A percentile compares a stretch with the other conserved stretches of the same genome.
These are phyloP conservation scores for Talaromyces proteolyticus DNA, from an alignment of 495 filamentous ascomycete genomes.

Conservation along the genomic window DNA sequence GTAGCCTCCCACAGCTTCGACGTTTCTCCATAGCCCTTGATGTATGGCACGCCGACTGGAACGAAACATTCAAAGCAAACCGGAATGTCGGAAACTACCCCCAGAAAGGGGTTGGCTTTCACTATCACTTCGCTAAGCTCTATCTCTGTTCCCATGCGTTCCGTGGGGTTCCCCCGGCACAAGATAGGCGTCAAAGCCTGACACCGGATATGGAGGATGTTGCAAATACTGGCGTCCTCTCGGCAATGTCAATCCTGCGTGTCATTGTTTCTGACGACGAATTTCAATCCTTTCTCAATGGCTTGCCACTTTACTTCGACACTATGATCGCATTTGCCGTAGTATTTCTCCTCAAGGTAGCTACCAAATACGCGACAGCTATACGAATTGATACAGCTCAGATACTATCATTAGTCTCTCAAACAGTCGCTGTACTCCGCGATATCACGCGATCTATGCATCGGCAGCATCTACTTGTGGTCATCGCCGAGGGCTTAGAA, in stretches of 20 bases:
- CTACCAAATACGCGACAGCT: constrained; percentile 16
- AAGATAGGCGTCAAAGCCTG: constrained; percentile 6
- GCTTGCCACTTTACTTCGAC: constrained; percentile 26
- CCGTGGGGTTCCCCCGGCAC: constrained; percentile 14
- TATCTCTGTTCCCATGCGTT: constrained; percentile 31
- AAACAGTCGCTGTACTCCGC: constrained; percentile 18
- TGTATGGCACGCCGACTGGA: constrained; percentile 26
- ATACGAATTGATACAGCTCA: constrained; percentile 21
- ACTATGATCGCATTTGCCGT: constrained; percentile 32
- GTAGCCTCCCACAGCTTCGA: constrained; percentile 18
- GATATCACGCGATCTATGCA: constrained; percentile 22
- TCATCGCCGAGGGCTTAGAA: constrained; percentile 17
- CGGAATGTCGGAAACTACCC: constrained; percentile 23
- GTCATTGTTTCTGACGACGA: constrained; percentile 22
- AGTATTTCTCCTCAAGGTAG: constrained; percentile 28
- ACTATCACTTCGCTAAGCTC: constrained; percentile 26
- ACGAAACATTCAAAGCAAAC: constrained; percentile 17
- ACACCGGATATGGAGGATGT: constrained; percentile 24
- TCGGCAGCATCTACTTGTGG: constrained; percentile 19
- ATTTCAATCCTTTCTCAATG: constrained; percentile 23
- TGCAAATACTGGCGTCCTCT: constrained; percentile 22
- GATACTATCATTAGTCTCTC: constrained; percentile 18
- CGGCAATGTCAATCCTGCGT: constrained; percentile 22
- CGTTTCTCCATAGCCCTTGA: constrained; percentile 22
- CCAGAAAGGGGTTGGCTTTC: constrained; percentile 22